Conservation (phyloP, 176 grass and related monocot genomes). For the Paspalum notatum region DNA sequence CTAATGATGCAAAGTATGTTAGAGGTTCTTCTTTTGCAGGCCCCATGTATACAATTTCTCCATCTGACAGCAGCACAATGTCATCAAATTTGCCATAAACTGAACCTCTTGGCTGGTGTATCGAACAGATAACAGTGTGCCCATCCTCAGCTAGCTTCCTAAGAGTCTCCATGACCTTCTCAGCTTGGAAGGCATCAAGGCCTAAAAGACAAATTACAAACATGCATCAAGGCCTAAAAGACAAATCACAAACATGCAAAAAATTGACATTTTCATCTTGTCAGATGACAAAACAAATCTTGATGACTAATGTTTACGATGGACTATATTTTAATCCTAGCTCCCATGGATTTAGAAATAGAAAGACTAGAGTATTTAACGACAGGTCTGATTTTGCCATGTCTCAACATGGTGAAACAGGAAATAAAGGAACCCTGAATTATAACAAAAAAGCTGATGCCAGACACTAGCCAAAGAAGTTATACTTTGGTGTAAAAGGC, state of each 20-base stretch:
- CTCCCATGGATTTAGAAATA: not conserved
- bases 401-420: not conserved
- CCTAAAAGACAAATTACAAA: constrained; percentile 48
- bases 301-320: not conserved
- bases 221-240: constrained; percentile 10
- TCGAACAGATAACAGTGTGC: constrained; percentile 94
- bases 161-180: constrained; percentile 99
- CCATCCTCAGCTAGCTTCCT: constrained; percentile 88
- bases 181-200: constrained; percentile 97
- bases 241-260: no score
- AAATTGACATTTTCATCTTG: not conserved
- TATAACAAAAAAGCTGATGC: not conserved
- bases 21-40: constrained; percentile 88
- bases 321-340: not conserved
- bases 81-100: constrained; percentile 99
- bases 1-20: constrained; percentile 73
- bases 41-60: constrained; percentile 81
- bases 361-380: not conserved
- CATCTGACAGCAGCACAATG: constrained; percentile 84
- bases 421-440: not conserved
- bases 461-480: not conserved
- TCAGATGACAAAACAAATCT: not conserved
- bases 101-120: constrained; percentile 94
- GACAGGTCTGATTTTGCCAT: not conserved
- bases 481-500: not conserved